Base-by-base conservation (phyloP, 352 stramenopile genomes). In the Phytophthora sansomeana region DNA sequence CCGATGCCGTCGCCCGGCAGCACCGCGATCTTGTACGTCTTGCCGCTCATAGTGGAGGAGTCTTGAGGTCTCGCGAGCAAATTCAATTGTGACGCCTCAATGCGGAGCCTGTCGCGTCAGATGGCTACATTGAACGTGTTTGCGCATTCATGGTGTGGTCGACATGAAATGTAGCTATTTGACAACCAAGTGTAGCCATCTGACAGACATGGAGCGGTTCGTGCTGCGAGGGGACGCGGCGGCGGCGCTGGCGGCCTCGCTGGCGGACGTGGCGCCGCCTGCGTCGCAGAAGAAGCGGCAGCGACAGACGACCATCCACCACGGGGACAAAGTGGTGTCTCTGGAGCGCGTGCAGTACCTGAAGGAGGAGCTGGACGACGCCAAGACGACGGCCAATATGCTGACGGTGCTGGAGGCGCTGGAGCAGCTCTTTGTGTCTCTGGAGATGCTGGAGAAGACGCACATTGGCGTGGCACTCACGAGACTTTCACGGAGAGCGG, bases 1-100 rank as follows among this genome's bases (percentile, higher is more conserved):
- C 98, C 98, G 75, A 99, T 99, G 58, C 98, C 98, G 82, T 99
- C 98, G 58, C 98, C 98, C 0, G 97, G 89, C 21, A 99, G 88
- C 55, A 99, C 84, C 10, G 97, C 98, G 61, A 99, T 97, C 70
- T 92, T 91, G 75, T 89, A 77, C 17, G 72, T 81, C 58, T 76
- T 78, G 39, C 61, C 59, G 74, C 71, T 84, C 74, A 81, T 80
- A 19, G 8, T 41, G 29, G 16, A 43, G 24, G 33, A 39, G 47
- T 36, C 33, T 47, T 41, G 50, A 44, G 36, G n/a, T 30, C 11
- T 6, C 67, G 1, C 11, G 11, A 28, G 61, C 41, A 10, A 71
- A 63, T 60, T 65, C 2, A 17, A 41, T 41, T 41, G 35, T 41
- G 35, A 17, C 35, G 35, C 6, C 10, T 17, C 11, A 41, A 41